A percentile compares a stretch with the other conserved stretches of the same genome.
phyloP scores from a whole-genome alignment of 202 grass and related monocot genomes.

The Panicum hallii region DNA sequence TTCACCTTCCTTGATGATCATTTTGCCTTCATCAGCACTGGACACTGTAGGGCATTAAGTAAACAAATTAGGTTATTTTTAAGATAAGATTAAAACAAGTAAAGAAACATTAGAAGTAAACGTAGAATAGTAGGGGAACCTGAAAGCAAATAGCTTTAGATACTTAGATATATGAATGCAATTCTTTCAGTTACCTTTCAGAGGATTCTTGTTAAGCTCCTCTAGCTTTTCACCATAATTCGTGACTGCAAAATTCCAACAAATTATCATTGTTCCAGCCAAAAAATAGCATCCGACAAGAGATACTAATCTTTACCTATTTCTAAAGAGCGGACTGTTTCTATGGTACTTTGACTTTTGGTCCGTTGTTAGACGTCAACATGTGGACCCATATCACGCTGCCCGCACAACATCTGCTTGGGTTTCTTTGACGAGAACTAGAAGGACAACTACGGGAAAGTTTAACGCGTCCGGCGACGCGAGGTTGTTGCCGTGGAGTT shows the following conservation, averaged over 20 bases:
- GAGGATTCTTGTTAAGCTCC: constrained; percentile 35
- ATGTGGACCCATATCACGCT: too few relatives aligned
- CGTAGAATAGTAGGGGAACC: neutral
- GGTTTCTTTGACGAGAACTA: constrained; percentile 45
- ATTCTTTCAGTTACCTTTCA: constrained; percentile 52
- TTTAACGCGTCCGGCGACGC: too few relatives aligned
- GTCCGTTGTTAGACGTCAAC: too few relatives aligned
- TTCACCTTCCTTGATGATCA: constrained; percentile 22
- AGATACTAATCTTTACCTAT: neutral
- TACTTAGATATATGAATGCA: neutral
- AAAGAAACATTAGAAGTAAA: neutral
- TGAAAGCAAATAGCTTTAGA: neutral
- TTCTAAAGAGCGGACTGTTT: too few relatives aligned
- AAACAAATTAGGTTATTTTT: neutral
- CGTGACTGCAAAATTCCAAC: constrained; percentile 42
- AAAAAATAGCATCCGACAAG: neutral
- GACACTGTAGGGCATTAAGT: constrained; percentile 18
- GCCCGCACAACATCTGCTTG: constrained; percentile 39
- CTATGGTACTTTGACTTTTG: too few relatives aligned
- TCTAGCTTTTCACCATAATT: constrained; percentile 33
- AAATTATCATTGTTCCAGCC: constrained; percentile 5
- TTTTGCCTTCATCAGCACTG: constrained; percentile 51
- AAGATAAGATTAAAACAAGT: constrained; percentile 1
- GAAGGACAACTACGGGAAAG: too few relatives aligned
- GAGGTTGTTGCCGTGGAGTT: constrained; percentile 68